Evolutionary conservation across 1,284 basidiomycete genomes (phyloP), one percentile per base, ranked within the genome.

Genomic region (Heimioporus retisporus): DNA sequence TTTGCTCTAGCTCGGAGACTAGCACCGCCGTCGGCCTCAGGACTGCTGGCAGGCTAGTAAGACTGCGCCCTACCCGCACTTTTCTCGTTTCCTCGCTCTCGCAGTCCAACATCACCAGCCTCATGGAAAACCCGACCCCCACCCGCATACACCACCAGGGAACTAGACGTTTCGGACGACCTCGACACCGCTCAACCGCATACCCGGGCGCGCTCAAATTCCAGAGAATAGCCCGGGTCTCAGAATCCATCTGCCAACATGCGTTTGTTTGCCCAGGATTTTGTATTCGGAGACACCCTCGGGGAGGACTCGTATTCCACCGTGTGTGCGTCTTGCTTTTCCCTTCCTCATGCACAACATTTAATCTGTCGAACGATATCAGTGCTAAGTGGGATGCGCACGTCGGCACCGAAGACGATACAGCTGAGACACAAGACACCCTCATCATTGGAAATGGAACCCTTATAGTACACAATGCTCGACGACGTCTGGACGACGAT

Each of bases 301-400:
- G 93, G 93, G n/a, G 90, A 93, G 75, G 93, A 93, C 21, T 91
- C 91, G 3, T 94, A 93, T 75, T 93, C 91, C n/a, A 91, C 90
- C 2, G 92, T 93, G 76, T 75, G 88, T 81, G 5, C 18, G 2
- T 23, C 46, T 61, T 65, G 43, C 67, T 70, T 64, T 10, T 6
- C 35, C 8, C 35, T 11, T 40, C 35, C 35, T 10, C 35, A 69
- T 68, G 55, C 51, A 28, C 57, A n/a, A 60, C 55, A 67, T 65
- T 65, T 71, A 65, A 51, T 71, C 63, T 19, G 59, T 69, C 28
- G 85, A 80, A 83, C 19, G 86, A 88, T 67, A 82, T 88, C 3
- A 83, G 84, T 51, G 80, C 82, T 3, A 81, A 82, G 8, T 91
- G 88, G 90, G 90, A 91, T 54, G 82, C 84, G 2, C 66, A 75